Evolutionary conservation across 768 basidiomycete species (phyloP).

Genomic region (Pleurotus sapidus): DNA sequence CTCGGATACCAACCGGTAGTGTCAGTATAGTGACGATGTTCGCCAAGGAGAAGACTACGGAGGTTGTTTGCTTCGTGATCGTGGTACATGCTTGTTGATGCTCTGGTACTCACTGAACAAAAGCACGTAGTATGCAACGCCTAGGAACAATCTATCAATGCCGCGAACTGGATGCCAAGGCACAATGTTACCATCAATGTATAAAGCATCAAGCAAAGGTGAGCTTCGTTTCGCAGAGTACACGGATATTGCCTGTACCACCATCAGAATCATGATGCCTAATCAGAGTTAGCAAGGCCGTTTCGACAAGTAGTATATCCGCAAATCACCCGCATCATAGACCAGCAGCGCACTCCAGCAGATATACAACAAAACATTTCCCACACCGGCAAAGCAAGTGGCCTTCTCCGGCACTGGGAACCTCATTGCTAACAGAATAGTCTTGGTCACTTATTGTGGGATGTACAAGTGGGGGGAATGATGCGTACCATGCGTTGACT

Average conservation of each 20-base stretch:
- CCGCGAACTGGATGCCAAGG: neutral
- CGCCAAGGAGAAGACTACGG: neutral
- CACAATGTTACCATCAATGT: constrained; percentile 1
- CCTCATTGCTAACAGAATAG: neutral
- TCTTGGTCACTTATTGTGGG: no score
- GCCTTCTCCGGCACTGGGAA: neutral
- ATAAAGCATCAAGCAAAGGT: neutral
- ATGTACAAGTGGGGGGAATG: neutral
- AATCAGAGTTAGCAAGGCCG: neutral
- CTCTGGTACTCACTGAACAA: neutral
- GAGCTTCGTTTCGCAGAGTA: neutral
- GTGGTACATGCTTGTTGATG: neutral
- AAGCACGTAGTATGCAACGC: neutral
- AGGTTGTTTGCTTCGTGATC: neutral
- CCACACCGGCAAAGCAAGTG: neutral
- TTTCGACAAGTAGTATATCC: neutral
- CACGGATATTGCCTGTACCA: neutral
- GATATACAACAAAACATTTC: neutral
- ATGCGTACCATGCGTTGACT: neutral
- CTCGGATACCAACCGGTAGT: neutral
- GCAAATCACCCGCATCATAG: neutral
- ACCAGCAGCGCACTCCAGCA: constrained; percentile 3
- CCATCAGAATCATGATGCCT: constrained; percentile 8
- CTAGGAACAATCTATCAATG: neutral
- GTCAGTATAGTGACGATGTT: constrained; percentile 3